Percentiles rank a stretch among this genome's conserved stretches.
Evolutionary conservation across 345 rosid species (phyloP).

Genomic region (Ceriops decandra): DNA sequence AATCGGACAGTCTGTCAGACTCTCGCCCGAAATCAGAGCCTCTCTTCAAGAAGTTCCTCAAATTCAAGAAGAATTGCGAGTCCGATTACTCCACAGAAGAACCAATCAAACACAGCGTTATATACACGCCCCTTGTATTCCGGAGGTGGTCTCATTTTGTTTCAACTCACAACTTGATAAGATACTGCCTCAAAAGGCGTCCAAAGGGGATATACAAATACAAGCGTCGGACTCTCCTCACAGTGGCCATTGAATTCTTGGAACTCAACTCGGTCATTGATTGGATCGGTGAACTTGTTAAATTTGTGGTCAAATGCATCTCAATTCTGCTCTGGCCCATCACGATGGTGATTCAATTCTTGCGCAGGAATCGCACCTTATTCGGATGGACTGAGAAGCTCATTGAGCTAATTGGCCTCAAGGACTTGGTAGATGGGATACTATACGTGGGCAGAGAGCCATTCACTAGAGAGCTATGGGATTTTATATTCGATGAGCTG

Average conservation of each 20-base stretch:
- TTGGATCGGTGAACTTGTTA: neutral
- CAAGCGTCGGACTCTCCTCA: constrained; percentile 14
- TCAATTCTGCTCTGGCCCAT: neutral
- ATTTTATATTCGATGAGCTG: constrained; percentile 42
- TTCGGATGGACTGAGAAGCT: neutral
- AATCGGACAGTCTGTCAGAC: constrained; percentile 16
- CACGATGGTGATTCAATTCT: neutral
- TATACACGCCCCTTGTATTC: constrained; percentile 25
- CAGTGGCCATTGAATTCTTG: neutral
- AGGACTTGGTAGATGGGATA: constrained; percentile 33
- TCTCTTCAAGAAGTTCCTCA: constrained; percentile 16
- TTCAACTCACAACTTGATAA: constrained; percentile 43
- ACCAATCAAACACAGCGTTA: constrained; percentile 1
- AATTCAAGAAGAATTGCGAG: constrained; percentile 13
- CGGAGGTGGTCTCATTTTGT: constrained; percentile 59
- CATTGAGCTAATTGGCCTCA: constrained; percentile 28
- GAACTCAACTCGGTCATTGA: neutral
- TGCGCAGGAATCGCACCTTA: too few relatives aligned
- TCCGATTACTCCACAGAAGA: neutral
- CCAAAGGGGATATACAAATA: constrained; percentile 25
- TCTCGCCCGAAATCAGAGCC: neutral
- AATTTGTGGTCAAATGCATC: neutral
- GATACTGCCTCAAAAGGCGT: constrained; percentile 36
- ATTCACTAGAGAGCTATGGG: constrained; percentile 46
- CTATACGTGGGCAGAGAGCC: constrained; percentile 34